Percentiles rank a stretch among this genome's conserved stretches.
phyloP scores from a whole-genome alignment of 2,329 filamentous ascomycete species.

The Claviceps citrina region DNA sequence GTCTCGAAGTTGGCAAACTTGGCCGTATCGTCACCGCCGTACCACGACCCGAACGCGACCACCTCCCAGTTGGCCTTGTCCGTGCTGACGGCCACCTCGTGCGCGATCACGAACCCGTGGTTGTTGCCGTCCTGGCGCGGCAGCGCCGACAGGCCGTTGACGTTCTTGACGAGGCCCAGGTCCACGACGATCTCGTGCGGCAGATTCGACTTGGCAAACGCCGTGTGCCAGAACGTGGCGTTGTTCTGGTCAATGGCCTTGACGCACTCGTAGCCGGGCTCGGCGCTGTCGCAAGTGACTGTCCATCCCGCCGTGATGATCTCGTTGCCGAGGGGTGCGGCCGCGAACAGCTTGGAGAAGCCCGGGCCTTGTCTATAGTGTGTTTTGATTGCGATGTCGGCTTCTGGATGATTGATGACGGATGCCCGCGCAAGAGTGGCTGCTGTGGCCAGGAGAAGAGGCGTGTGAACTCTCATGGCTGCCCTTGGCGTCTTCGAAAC shows the following conservation, averaged over 20 bases:
- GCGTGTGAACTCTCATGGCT: background rate
- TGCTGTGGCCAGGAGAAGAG: background rate
- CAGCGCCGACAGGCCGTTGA: constrained; percentile 17
- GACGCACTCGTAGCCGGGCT: constrained; percentile 14
- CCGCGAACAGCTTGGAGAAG: constrained; percentile 3
- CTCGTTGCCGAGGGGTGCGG: constrained; percentile 3
- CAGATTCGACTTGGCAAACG: constrained; percentile 5
- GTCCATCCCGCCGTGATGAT: constrained; percentile 11
- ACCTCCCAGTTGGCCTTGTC: constrained; percentile 14
- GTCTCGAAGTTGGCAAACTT: constrained; percentile 21
- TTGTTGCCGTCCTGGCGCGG: constrained; percentile 14
- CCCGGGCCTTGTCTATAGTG: constrained; percentile 1
- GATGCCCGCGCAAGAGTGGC: background rate
- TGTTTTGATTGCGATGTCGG: background rate
- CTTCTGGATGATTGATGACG: background rate
- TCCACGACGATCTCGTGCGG: constrained; percentile 19
- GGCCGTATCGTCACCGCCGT: constrained; percentile 12
- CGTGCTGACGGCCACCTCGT: constrained; percentile 16
- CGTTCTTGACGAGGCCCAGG: constrained; percentile 11
- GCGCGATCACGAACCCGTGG: constrained; percentile 14
- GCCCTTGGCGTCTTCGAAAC: background rate
- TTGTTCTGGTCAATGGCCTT: constrained; percentile 16
- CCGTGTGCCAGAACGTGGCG: constrained; percentile 17
- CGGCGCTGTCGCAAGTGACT: constrained; percentile 14
- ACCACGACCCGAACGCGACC: constrained; percentile 16